phyloP scores from a whole-genome alignment of 352 stramenopile species.

The Globisporangium rhizosaccharum region DNA sequence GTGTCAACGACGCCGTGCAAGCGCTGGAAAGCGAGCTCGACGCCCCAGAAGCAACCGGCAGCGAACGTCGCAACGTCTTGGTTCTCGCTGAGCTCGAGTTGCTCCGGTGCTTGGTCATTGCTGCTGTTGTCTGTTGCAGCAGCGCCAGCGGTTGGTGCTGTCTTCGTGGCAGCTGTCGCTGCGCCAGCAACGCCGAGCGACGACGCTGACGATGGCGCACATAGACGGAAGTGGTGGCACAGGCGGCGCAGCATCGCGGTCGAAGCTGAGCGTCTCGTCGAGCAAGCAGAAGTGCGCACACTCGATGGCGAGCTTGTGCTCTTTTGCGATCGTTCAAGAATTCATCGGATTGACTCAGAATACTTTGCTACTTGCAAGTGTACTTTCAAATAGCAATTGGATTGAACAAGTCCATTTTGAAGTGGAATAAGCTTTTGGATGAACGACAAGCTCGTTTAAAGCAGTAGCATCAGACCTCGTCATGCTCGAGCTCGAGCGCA shows the following conservation, averaged over 20 bases:
- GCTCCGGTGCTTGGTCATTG: constrained; percentile 6
- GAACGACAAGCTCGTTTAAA: too few relatives aligned
- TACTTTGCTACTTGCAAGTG: too few relatives aligned
- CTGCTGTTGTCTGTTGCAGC: neutral
- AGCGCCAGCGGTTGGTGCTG: neutral
- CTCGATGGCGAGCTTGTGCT: too few relatives aligned
- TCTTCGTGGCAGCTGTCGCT: neutral
- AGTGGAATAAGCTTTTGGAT: too few relatives aligned
- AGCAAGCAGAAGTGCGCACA: too few relatives aligned
- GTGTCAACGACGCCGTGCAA: constrained; percentile 93
- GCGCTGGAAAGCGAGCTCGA: constrained; percentile 95
- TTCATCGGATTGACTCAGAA: too few relatives aligned
- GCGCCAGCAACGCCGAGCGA: neutral
- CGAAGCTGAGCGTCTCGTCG: too few relatives aligned
- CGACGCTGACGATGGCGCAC: neutral
- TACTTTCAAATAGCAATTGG: too few relatives aligned
- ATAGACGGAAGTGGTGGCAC: constrained; percentile 11
- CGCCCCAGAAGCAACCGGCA: constrained; percentile 97
- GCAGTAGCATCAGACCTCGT: too few relatives aligned
- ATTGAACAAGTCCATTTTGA: too few relatives aligned
- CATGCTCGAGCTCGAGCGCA: too few relatives aligned
- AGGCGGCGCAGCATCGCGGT: constrained; percentile 11
- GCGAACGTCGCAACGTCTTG: constrained; percentile 91
- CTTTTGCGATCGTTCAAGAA: too few relatives aligned
- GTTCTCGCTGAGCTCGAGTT: neutral